Conservation (phyloP, 768 basidiomycete genomes). For the Stropharia rugosoannulata region DNA sequence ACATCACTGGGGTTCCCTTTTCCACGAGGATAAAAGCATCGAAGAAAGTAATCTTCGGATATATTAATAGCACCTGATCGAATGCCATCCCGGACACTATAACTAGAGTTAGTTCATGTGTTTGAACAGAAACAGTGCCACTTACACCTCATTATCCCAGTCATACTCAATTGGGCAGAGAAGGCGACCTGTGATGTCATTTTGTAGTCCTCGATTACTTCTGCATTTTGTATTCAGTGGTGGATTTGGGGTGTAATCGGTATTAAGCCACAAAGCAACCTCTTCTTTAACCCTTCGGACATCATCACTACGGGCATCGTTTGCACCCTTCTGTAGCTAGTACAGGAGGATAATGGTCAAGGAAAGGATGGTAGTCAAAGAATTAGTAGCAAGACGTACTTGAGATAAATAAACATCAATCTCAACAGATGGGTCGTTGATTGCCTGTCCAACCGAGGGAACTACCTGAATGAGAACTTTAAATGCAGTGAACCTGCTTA, state of each 20-base stretch:
- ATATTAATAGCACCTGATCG: not conserved
- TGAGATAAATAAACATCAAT: not conserved
- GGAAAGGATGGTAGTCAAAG: not conserved
- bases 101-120: not conserved
- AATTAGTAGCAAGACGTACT: not conserved
- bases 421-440: not conserved
- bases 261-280: not conserved
- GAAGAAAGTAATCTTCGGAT: not conserved
- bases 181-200: not conserved
- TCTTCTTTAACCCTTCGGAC: not conserved
- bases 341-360: not conserved
- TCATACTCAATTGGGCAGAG: not conserved
- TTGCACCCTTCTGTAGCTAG: not conserved
- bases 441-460: not conserved
- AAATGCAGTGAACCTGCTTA: not conserved
- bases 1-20: not conserved
- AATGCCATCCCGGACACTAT: not conserved
- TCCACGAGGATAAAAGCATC: not conserved
- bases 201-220: not conserved
- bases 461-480: not conserved
- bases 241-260: not conserved
- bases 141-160: not conserved
- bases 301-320: constrained; percentile 1
- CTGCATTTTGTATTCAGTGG: not conserved
- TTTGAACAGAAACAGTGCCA: too few species aligned